phyloP scores from a whole-genome alignment of 2,329 filamentous ascomycete species.

The Exophiala sideris region DNA sequence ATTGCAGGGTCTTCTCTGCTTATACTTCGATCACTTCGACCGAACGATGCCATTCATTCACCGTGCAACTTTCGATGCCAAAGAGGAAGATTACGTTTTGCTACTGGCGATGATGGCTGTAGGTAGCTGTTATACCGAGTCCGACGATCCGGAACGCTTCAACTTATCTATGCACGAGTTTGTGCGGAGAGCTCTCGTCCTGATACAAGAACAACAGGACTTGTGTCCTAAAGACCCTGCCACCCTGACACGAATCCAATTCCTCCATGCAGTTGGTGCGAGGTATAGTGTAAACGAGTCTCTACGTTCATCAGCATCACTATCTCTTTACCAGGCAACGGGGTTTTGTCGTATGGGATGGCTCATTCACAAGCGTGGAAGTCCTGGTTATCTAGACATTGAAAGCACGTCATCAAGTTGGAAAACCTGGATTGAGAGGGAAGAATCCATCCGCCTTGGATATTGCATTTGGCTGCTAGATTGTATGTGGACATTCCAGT shows the following conservation, averaged over 20 bases:
- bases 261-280: constrained; percentile 28
- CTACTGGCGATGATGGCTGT: constrained; percentile 39
- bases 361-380: background rate
- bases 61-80: constrained; percentile 35
- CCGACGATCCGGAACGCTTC: constrained; percentile 31
- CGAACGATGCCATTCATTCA: constrained; percentile 35
- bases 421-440: constrained; percentile 38
- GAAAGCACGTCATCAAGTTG: constrained; percentile 26
- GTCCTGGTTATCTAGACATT: background rate
- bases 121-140: constrained; percentile 37
- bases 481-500: constrained; percentile 40
- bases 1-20: constrained; percentile 9
- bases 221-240: background rate
- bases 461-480: constrained; percentile 46
- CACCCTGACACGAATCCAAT: constrained; percentile 25
- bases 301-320: constrained; percentile 11
- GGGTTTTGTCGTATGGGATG: constrained; percentile 5
- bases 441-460: constrained; percentile 37
- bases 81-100: constrained; percentile 38
- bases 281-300: constrained; percentile 27
- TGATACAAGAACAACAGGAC: constrained; percentile 33
- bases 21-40: constrained; percentile 11
- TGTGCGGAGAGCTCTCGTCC: constrained; percentile 36
- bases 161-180: constrained; percentile 40
- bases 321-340: constrained; percentile 20